phyloP scores from a whole-genome alignment of 768 basidiomycete species.

The Pisolithus sp. region DNA sequence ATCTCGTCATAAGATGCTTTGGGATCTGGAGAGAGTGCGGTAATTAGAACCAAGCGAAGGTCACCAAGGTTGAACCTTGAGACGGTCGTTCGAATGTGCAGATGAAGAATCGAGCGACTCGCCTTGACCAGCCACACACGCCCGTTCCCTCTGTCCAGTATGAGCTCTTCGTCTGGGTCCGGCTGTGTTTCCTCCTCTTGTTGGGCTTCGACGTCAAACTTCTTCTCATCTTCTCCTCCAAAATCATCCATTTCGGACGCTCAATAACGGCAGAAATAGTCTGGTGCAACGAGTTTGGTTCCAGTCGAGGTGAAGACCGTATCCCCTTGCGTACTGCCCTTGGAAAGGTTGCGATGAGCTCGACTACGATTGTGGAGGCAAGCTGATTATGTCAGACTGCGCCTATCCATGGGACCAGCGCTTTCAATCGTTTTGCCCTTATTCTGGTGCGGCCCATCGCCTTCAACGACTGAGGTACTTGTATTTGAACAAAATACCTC shows the following conservation, averaged over 20 bases:
- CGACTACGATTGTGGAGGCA: too few relatives aligned
- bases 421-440: too few relatives aligned
- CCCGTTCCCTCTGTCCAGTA: conserved; percentile 68
- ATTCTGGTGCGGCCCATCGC: too few relatives aligned
- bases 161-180: conserved; percentile 78
- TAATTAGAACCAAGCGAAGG: too few relatives aligned
- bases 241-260: conserved; percentile 27
- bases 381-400: not conserved
- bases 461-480: too few relatives aligned
- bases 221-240: conserved; percentile 57
- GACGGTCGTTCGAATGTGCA: not conserved
- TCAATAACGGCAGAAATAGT: not conserved
- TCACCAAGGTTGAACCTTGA: too few relatives aligned
- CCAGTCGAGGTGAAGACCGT: too few relatives aligned
- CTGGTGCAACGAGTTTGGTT: not conserved
- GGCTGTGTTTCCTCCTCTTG: conserved; percentile 60
- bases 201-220: conserved; percentile 49
- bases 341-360: too few relatives aligned
- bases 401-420: too few relatives aligned
- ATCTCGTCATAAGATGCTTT: conserved; percentile 78
- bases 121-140: conserved; percentile 87
- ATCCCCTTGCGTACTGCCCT: too few relatives aligned
- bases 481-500: too few relatives aligned
- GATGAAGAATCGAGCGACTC: conserved; percentile 13
- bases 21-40: conserved; percentile 57